phyloP scores from a whole-genome alignment of 2,329 filamentous ascomycete species.

The Epicoccum nigrum region DNA sequence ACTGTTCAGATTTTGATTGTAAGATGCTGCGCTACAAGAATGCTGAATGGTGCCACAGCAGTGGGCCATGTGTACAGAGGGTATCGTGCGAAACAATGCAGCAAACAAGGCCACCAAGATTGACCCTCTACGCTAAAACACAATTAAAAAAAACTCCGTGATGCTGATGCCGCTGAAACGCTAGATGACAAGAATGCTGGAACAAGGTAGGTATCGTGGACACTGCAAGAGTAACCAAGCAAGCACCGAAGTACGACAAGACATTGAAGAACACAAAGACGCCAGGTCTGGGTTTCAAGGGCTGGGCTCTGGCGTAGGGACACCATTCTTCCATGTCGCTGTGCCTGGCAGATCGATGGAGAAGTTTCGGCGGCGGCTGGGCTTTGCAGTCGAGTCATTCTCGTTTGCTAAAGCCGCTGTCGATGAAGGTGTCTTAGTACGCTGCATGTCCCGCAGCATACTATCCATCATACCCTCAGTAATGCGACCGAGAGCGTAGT shows the following conservation, averaged over 20 bases:
- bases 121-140: not conserved
- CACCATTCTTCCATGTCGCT: conserved; percentile 41
- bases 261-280: not conserved
- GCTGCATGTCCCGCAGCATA: conserved; percentile 41
- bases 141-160: conserved; percentile 5
- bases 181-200: conserved; percentile 10
- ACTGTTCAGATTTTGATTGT: not conserved
- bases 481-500: conserved; percentile 47
- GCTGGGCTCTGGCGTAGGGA: conserved; percentile 49
- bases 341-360: conserved; percentile 36
- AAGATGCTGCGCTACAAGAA: conserved; percentile 1
- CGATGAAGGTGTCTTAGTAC: conserved; percentile 9
- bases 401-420: not conserved
- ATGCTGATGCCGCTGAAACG: conserved; percentile 12
- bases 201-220: conserved; percentile 29
- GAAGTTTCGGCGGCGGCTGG: conserved; percentile 31
- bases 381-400: conserved; percentile 11
- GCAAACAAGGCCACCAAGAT: not conserved
- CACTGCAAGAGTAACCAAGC: conserved; percentile 12
- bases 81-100: conserved; percentile 16
- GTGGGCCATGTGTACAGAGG: conserved; percentile 9
- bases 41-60: conserved; percentile 2
- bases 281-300: conserved; percentile 28
- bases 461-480: conserved; percentile 39
- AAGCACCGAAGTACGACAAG: conserved; percentile 1